A percentile compares a stretch with the other conserved stretches of the same genome.
phyloP scores from a whole-genome alignment of 257 asterid genomes.

The Fraxinus cuspidata region DNA sequence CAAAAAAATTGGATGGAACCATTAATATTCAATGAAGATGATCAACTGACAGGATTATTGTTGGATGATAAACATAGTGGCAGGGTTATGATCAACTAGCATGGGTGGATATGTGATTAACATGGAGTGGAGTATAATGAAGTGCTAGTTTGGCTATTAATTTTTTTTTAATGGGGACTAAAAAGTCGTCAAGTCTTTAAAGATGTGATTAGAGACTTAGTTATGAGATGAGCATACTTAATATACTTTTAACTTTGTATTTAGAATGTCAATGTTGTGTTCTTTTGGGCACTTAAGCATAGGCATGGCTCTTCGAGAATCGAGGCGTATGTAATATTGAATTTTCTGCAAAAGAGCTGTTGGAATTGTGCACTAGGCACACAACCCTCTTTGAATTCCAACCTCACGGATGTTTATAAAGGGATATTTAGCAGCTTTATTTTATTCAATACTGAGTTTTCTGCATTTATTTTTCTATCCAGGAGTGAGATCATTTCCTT shows the following conservation, averaged over 20 bases:
- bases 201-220: not conserved
- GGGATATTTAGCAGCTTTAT: slow-evolving; percentile 1
- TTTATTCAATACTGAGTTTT: slow-evolving; percentile 15
- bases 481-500: slow-evolving; percentile 67
- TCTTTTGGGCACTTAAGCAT: not conserved
- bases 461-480: slow-evolving; percentile 11
- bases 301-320: not conserved
- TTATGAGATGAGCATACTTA: not conserved
- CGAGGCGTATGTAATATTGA: not conserved
- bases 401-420: slow-evolving; percentile 1
- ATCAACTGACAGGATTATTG: not conserved
- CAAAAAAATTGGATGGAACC: not conserved
- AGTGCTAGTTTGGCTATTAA: slow-evolving; percentile 8
- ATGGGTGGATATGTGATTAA: not conserved
- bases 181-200: not conserved
- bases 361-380: not conserved
- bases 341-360: not conserved
- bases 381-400: slow-evolving; percentile 1
- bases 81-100: not conserved
- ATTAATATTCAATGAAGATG: not conserved
- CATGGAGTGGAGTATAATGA: not conserved
- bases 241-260: not conserved
- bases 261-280: not conserved
- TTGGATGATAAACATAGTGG: not conserved
- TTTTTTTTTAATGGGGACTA: not conserved